Evolutionary conservation across 169 alveolate species (phyloP).

Genomic region (Cryptosporidium bovis): DNA sequence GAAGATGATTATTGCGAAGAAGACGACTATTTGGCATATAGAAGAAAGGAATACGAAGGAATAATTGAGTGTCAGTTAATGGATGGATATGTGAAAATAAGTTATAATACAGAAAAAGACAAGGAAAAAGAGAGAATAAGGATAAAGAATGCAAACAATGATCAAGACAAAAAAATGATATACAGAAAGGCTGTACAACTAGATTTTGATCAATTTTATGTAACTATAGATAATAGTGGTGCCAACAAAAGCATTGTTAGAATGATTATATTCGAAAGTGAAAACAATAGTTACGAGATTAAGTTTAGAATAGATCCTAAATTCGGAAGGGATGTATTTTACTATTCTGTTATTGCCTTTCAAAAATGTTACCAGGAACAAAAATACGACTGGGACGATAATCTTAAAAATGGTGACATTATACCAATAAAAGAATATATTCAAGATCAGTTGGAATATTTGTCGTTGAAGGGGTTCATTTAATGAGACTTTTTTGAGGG

Average conservation of each 20-base stretch:
- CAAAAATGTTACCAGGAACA: constrained; percentile 44
- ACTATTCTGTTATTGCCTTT: constrained; percentile 51
- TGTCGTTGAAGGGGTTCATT: constrained; percentile 45
- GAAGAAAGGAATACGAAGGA: constrained; percentile 28
- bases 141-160: constrained; percentile 1
- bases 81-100: constrained; percentile 36
- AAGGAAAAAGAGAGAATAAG: constrained; percentile 6
- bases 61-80: constrained; percentile 22
- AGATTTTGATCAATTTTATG: constrained; percentile 19
- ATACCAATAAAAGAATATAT: constrained; percentile 14
- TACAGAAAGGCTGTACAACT: constrained; percentile 25
- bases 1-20: constrained; percentile 28
- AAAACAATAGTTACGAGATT: constrained; percentile 44
- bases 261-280: constrained; percentile 28
- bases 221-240: constrained; percentile 3
- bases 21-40: constrained; percentile 53
- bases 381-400: constrained; percentile 37
- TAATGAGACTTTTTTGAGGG: neutral
- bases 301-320: constrained; percentile 65
- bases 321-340: constrained; percentile 56
- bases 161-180: neutral
- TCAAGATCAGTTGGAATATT: constrained; percentile 37
- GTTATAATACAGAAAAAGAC: constrained; percentile 50
- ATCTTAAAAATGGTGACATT: constrained; percentile 36
- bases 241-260: constrained; percentile 28